Base-by-base conservation (phyloP, 768 basidiomycete species). In the Dendrothele bispora region DNA sequence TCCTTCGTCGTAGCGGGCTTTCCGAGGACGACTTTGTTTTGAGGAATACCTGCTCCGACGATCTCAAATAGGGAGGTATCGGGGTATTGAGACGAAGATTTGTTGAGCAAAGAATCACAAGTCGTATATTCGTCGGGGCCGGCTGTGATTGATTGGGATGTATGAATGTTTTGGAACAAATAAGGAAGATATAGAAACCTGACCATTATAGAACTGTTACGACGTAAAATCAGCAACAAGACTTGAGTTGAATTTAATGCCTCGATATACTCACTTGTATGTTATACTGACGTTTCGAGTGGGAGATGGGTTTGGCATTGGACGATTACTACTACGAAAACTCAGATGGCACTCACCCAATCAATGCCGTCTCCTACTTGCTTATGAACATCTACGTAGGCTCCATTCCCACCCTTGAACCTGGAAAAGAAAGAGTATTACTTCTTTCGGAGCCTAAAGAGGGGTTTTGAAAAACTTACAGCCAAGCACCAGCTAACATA, bases 1-100 rank as follows among this genome's bases (percentile, higher is more conserved):
- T 69, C 70, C 1, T 43, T 29, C 0, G 62, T 49, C 15, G n/a
- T 30, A 1, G 70, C 72, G 1, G 80, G 80, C 59, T 82, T 82
- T 7, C 78, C 80, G 52, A 82, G 77, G 54, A 81, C 71, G 39
- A 82, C 63, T 59, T 82, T 82, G 61, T 73, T 49, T 18, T 70
- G 50, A 4, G 58, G 36, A 7, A 80, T 69, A 22, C 75, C 74
- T 28, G 61, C 62, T 1, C 64, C 66, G 36, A 67, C 64, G 50
- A 72, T 69, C 52, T 71, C 64, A 51, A 72, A 65, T 24, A 55
- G 61, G 0, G 77, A 66, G 0, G 77, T 65, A 27, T 71, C 43
- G 5, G 79, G 79, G 71, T 72, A 79, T n/a, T n/a, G n/a, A 8
- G 57, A 37, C n/a, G 64, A 59, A n/a, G n/a, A n/a, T n/a, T n/a